These are phyloP conservation scores for Besnoitia besnoiti DNA, from an alignment of 169 alveolate species.

Conservation along the genomic window DNA sequence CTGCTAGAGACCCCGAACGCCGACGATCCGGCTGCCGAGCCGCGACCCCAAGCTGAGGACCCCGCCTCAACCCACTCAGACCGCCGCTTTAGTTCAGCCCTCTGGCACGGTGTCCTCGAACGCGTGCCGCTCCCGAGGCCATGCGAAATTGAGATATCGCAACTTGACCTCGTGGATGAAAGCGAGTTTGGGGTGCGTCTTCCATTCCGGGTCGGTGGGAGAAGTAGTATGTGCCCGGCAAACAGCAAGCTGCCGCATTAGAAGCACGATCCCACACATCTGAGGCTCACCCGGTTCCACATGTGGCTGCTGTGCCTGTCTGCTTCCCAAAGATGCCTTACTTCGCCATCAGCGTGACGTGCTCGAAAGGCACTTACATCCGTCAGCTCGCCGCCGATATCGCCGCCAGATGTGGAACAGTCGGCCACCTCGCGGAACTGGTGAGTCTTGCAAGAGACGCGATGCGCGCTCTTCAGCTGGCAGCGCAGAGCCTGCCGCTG, in stretches of 20 bases:
- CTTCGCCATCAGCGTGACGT: constrained; percentile 34
- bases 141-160: constrained; percentile 12
- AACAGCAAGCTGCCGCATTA: too few relatives aligned
- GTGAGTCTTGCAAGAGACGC: too few relatives aligned
- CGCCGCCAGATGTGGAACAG: constrained; percentile 31
- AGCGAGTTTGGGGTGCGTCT: neutral
- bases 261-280: too few relatives aligned
- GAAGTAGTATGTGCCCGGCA: too few relatives aligned
- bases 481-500: neutral
- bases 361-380: constrained; percentile 57
- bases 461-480: too few relatives aligned
- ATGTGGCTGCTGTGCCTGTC: too few relatives aligned
- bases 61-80: neutral
- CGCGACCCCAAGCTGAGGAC: neutral
- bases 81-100: neutral
- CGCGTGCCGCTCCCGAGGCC: neutral
- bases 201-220: too few relatives aligned
- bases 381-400: constrained; percentile 52
- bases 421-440: constrained; percentile 41
- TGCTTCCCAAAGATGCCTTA: constrained; percentile 56
- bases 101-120: neutral
- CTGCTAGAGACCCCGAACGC: too few relatives aligned
- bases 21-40: too few relatives aligned
- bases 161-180: neutral
- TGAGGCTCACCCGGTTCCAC: too few relatives aligned